Evolutionary conservation across 805 yeast genomes (phyloP).

Genomic region (Isabelozyma gotoi): DNA sequence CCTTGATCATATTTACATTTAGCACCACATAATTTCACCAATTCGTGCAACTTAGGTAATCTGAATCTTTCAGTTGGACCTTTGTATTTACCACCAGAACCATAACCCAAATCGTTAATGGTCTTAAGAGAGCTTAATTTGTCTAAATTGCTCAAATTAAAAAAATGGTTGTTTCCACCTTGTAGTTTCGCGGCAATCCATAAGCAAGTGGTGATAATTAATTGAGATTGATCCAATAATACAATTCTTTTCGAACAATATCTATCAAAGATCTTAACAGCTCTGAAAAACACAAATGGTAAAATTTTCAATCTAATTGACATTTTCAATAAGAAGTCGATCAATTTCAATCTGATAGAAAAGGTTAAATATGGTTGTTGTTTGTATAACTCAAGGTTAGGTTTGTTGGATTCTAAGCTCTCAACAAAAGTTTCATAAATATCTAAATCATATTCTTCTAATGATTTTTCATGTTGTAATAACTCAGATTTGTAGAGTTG

Average conservation of each 20-base stretch:
- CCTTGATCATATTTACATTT: conserved; percentile 48
- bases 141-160: conserved; percentile 38
- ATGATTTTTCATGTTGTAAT: conserved; percentile 40
- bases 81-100: conserved; percentile 56
- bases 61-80: conserved; percentile 76
- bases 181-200: conserved; percentile 91
- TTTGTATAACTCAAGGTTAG: conserved; percentile 58
- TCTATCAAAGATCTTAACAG: conserved; percentile 79
- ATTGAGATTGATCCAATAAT: conserved; percentile 80
- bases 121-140: conserved; percentile 23
- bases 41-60: conserved; percentile 71
- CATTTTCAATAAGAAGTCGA: conserved; percentile 79
- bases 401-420: conserved; percentile 37
- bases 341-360: conserved; percentile 67
- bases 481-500: conserved; percentile 51
- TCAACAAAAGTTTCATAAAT: conserved; percentile 39
- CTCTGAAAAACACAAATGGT: conserved; percentile 65
- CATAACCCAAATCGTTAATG: conserved; percentile 40
- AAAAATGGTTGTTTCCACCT: conserved; percentile 71
- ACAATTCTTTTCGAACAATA: conserved; percentile 88
- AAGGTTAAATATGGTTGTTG: conserved; percentile 87
- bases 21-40: conserved; percentile 69
- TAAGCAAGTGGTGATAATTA: conserved; percentile 86
- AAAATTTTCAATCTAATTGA: conserved; percentile 62
- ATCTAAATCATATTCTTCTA: conserved; percentile 55